Conservation (phyloP, 352 stramenopile genomes). For the Phytophthora cactorum region DNA sequence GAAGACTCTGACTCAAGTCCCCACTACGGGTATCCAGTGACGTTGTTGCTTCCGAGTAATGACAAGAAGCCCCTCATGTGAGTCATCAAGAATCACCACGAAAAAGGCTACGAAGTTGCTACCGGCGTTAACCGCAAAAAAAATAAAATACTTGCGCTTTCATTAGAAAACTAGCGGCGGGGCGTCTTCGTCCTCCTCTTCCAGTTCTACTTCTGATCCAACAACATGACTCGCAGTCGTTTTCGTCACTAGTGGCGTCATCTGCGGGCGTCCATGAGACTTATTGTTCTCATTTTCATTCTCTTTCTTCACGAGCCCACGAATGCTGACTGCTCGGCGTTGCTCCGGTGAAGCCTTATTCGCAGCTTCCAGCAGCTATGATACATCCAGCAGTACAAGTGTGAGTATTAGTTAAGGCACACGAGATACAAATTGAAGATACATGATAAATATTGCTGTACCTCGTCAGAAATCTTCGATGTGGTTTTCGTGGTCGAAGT, state of each 20-base stretch:
- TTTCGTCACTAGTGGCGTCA: constrained; percentile 42
- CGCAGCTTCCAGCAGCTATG: constrained; percentile 31
- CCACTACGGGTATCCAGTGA: too few species aligned
- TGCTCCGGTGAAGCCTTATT: constrained; percentile 5
- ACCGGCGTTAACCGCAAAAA: too few species aligned
- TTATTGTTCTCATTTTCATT: constrained; percentile 18
- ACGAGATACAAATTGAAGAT: too few species aligned
- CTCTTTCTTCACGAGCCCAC: constrained; percentile 25
- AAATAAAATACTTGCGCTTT: too few species aligned
- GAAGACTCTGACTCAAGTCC: too few species aligned
- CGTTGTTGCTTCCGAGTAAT: too few species aligned
- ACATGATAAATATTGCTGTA: constrained; percentile 1
- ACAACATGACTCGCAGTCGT: neutral
- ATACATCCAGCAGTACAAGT: neutral
- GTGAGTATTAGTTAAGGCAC: too few species aligned
- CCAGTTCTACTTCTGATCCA: constrained; percentile 2
- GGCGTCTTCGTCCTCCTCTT: constrained; percentile 18
- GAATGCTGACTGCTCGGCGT: constrained; percentile 29
- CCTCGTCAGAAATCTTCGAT: constrained; percentile 35
- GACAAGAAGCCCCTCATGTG: too few species aligned
- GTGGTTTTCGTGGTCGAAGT: constrained; percentile 8
- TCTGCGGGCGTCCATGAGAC: neutral
- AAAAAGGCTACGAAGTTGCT: too few species aligned
- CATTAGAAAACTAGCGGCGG: constrained; percentile 38
- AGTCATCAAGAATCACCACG: too few species aligned